Base-by-base conservation (phyloP, 345 rosid genomes). In the Salix viminalis region DNA sequence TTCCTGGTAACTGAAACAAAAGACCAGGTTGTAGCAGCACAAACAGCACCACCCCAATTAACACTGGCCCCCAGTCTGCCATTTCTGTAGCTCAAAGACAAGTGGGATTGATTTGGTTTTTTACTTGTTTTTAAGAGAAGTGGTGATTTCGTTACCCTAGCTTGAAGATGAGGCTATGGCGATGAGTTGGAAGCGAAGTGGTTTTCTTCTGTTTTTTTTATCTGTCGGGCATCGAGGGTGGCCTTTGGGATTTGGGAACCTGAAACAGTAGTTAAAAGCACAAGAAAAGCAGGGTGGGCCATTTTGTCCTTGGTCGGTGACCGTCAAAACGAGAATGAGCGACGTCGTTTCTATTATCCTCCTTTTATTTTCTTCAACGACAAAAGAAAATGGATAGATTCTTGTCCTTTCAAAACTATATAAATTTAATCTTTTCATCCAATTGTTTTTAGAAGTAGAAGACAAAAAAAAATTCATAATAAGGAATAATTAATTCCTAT, bases 11-110 rank as follows among this genome's bases (percentile, higher is more conserved):
- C 75, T 89, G 90, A 77, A 90, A 92, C 68, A 96, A 81, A 52
- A 96, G 93, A 2, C 99, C 97, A 7, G 98, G 98, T 71, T 90
- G 88, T 67, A 96, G 92, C 36, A 96, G 54, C 71, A 96, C 90
- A 87, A 96, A 96, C 44, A 96, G 81, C 39, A 94, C 83, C 69
- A 93, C 94, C 7, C 98, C 99, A 52, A 96, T 81, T 28, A 96
- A 6, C 26, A 94, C 92, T 3, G 98, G 98, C 41, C 94, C 99
- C 98, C 99, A 94, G 82, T 96, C 99, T 23, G 94, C 92, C 97
- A 94, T 96, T 77, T 18, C 39, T 21, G 28, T 1, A 5, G 48
- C 62, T n/a, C 66, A 5, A 24, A 5, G 37, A 66, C 30, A 42
- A 77, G 8, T 32, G 5, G 34, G 13, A 24, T 28, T 10, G 7